These are phyloP conservation scores for Leishmania arabica DNA, from an alignment of 208 protist species.

Conservation along the genomic window DNA sequence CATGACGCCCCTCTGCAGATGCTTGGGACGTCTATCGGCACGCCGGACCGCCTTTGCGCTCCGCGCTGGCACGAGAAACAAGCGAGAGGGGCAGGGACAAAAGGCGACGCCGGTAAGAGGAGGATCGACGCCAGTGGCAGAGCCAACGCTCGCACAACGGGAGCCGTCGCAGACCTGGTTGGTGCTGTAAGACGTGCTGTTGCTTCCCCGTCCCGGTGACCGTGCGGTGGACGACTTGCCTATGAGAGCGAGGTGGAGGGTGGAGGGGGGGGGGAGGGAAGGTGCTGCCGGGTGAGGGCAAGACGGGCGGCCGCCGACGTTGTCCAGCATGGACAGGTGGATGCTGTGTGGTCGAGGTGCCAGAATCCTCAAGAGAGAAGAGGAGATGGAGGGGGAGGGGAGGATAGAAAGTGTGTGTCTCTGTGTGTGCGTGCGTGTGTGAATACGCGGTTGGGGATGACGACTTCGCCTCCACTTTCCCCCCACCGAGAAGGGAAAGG, in stretches of 20 bases:
- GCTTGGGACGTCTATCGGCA: neutral
- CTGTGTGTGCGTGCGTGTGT: neutral
- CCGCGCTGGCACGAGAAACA: neutral
- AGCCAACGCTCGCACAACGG: neutral
- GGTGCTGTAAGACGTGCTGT: neutral
- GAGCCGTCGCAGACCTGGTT: neutral
- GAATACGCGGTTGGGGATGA: neutral
- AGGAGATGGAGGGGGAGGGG: neutral
- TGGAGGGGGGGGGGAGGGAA: too few species aligned
- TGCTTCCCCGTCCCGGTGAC: neutral
- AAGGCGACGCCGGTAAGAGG: neutral
- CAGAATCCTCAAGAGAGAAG: neutral
- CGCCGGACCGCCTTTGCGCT: neutral
- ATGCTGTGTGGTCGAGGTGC: neutral
- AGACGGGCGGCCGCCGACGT: neutral
- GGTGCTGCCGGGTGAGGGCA: neutral
- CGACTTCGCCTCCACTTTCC: neutral
- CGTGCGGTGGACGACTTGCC: neutral
- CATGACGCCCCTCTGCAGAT: neutral
- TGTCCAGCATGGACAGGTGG: neutral
- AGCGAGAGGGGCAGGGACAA: neutral
- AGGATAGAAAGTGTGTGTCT: neutral
- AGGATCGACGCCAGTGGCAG: neutral
- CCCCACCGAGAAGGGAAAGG: neutral
- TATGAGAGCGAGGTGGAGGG: neutral